These are phyloP conservation scores for Pterocarpus santalinus DNA, from an alignment of 306 rosid genomes.

Conservation along the genomic window DNA sequence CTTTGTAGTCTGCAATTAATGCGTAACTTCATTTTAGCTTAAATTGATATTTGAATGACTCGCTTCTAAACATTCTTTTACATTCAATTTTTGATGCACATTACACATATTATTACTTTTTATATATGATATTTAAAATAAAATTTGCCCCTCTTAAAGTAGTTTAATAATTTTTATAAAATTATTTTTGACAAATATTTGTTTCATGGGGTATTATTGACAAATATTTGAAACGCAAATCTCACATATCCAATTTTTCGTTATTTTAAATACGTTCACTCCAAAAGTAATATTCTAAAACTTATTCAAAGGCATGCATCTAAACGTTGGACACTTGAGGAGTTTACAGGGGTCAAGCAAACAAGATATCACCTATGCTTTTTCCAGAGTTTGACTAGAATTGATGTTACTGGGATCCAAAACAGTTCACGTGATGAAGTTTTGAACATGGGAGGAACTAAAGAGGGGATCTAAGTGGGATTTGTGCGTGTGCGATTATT, in stretches of 20 bases:
- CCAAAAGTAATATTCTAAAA: no score
- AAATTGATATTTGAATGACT: neutral
- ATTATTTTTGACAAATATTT: no score
- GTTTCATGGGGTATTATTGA: no score
- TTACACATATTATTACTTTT: neutral
- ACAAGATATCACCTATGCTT: neutral
- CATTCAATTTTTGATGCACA: neutral
- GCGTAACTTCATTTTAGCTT: neutral
- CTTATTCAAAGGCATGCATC: neutral
- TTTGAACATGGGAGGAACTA: neutral
- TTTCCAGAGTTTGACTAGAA: neutral
- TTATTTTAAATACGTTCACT: no score
- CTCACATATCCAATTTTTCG: no score
- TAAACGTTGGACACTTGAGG: neutral
- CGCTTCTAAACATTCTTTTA: neutral
- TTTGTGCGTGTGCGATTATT: neutral
- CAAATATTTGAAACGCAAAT: no score
- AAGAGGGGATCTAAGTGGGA: neutral
- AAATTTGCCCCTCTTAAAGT: neutral
- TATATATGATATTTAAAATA: no score
- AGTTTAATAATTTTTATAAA: no score
- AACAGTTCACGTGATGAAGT: neutral
- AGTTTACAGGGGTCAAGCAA: neutral
- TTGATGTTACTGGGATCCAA: neutral
- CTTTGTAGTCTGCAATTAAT: neutral